Percentiles rank a stretch among this genome's conserved stretches.
These are phyloP conservation scores for Aspergillus fructus DNA, from an alignment of 2,329 filamentous ascomycete species.

Conservation along the genomic window DNA sequence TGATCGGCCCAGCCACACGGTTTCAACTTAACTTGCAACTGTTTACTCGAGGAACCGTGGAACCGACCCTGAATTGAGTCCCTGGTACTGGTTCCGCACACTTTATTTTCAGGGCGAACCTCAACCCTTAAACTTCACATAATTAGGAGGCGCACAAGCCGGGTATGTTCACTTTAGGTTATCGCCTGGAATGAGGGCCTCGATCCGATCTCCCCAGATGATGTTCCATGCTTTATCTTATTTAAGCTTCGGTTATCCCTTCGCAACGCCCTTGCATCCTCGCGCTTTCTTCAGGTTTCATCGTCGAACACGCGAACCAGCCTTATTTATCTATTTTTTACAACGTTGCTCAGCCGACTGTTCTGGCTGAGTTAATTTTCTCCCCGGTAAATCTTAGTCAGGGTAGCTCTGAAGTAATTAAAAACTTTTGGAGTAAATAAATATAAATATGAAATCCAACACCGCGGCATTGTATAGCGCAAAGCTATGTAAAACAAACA, in stretches of 20 bases:
- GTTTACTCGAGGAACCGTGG: neutral
- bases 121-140: neutral
- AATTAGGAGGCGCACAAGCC: neutral
- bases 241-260: neutral
- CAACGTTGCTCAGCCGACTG: neutral
- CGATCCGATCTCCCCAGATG: neutral
- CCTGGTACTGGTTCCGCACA: neutral
- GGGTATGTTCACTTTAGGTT: neutral
- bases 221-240: neutral
- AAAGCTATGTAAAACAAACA: conserved; percentile 1
- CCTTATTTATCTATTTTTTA: neutral
- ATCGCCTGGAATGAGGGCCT: neutral
- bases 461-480: neutral
- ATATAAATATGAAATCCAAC: neutral
- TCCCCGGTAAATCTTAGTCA: too few species aligned
- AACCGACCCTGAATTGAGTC: neutral
- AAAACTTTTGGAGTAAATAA: conserved; percentile 3
- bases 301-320: neutral
- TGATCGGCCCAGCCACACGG: neutral
- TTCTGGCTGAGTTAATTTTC: neutral
- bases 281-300: neutral
- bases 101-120: neutral
- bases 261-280: neutral
- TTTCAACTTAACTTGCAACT: neutral
- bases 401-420: neutral